Conservation (phyloP, 495 filamentous ascomycete genomes). For the Penicilliopsis zonata region DNA sequence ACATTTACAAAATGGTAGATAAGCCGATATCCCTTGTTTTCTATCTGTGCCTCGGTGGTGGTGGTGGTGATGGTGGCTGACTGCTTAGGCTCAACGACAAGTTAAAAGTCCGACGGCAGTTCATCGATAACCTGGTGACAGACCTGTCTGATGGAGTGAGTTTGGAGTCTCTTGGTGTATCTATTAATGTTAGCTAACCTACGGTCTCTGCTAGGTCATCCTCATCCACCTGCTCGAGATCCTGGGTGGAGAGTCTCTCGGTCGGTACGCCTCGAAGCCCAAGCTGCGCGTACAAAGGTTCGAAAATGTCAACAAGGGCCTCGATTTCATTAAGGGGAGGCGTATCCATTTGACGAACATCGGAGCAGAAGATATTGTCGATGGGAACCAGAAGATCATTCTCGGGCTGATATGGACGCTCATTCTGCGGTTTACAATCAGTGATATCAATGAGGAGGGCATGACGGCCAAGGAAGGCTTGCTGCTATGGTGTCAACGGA, state of each 20-base stretch:
- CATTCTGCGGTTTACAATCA: slow-evolving; percentile 95
- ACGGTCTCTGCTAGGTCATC: slow-evolving; percentile 57
- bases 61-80: no score
- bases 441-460: slow-evolving; percentile 95
- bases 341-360: slow-evolving; percentile 97
- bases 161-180: slow-evolving; percentile 9
- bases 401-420: slow-evolving; percentile 94
- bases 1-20: slow-evolving; percentile 99
- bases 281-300: slow-evolving; percentile 94
- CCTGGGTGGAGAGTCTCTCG: slow-evolving; percentile 83
- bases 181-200: slow-evolving; percentile 2
- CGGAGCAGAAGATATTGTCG: slow-evolving; percentile 95
- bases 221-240: slow-evolving; percentile 96
- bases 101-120: slow-evolving; percentile 58
- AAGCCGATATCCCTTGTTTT: slow-evolving; percentile 11
- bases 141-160: slow-evolving; percentile 90
- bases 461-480: slow-evolving; percentile 96
- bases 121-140: slow-evolving; percentile 70
- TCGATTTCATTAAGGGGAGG: slow-evolving; percentile 83
- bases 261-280: slow-evolving; percentile 89
- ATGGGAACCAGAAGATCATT: slow-evolving; percentile 96
- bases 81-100: slow-evolving; percentile 91
- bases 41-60: slow-evolving; percentile 1
- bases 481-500: slow-evolving; percentile 93
- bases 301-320: slow-evolving; percentile 93